Evolutionary conservation across 306 rosid species (phyloP), one percentile per base, ranked within the genome.

Genomic region (Alnus glutinosa): DNA sequence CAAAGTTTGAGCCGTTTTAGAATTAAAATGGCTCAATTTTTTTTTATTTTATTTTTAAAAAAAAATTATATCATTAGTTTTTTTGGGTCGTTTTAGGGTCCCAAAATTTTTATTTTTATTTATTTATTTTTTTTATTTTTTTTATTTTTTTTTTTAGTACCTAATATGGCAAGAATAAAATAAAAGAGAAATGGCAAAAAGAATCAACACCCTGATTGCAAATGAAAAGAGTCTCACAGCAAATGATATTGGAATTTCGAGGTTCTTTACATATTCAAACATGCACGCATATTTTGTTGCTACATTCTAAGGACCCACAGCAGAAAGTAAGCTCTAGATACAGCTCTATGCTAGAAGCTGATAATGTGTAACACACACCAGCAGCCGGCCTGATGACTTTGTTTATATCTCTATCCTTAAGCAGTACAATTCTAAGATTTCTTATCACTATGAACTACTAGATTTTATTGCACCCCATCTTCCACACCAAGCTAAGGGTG

Each of bases 361-460:
- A 68, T 4, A 49, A 44, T 51, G 42, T 46, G 77, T 23, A 63
- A 42, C 42, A 55, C 82, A 79, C 62, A 69, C 61, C 59, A 44
- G 77, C 84, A 77, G 55, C 28, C 28, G 28, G 28, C 82, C 76
- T 67, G 37, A 58, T 7, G 72, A 82, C 57, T 87, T 75, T 78
- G 42, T 78, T 74, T 47, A 58, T 74, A 75, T 71, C 59, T 70
- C 84, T 79, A 67, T 78, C 81, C 77, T 84, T 83, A 67, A 81
- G 84, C 78, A 85, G 70, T 81, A 85, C 92, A 88, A 71, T 63
- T 67, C 84, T 88, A 88, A 76, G 84, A 84, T 72, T 81, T 71
- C 83, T 94, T 77, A 74, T 78, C 28, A 80, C 73, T 30, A 73
- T 58, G 62, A 83, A 78, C 78, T 78, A 83, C 84, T 78, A 50